Evolutionary conservation across 176 grass and related monocot genomes (phyloP), one percentile per base, ranked within the genome.

Genomic region (Phragmites australis): DNA sequence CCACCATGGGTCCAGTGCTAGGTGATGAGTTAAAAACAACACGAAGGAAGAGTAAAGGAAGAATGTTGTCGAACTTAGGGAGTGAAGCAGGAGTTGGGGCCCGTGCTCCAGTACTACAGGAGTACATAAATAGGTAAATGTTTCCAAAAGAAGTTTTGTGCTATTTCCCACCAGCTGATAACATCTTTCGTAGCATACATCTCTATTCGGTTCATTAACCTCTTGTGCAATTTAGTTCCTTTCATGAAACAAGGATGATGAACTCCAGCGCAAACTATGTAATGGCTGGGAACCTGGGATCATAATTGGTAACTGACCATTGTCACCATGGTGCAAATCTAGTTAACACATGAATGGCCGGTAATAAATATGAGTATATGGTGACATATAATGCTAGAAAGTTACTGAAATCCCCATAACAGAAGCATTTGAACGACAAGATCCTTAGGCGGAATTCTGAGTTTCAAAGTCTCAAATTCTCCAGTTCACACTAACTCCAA

Each of bases 401-500:
- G 25, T 32, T 15, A 26, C 32, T 21, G 22, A 43, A 77, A 72
- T 39, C 16, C 0, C 32, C 29, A 37, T 9, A 76, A 77, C 56
- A 54, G 46, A 15, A 37, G 39, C 65, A 64, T 55, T 42, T 82
- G 7, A 62, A 55, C 21, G 14, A 31, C 22, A 60, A 62, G 71
- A 70, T 69, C 23, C 32, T 82, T 69, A 61, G 52, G 51, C 60
- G 52, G 60, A 23, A 39, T 51, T 14, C 11, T 31, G 23, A 63
- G 57, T 72, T 77, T 47, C 62, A 73, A 15, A 25, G n/a, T 80
- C 68, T 25, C 34, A 45, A 68, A 68, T 68, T 75, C 52, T 39
- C 34, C 40, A 69, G n/a, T 57, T 81, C 57, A 65, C 27, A 57
- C 26, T 32, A 55, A 62, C 52, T 75, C 26, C 0, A 79, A 81